These are phyloP conservation scores for Huntiella abstrusa DNA, from an alignment of 2,329 filamentous ascomycete species.

Conservation along the genomic window DNA sequence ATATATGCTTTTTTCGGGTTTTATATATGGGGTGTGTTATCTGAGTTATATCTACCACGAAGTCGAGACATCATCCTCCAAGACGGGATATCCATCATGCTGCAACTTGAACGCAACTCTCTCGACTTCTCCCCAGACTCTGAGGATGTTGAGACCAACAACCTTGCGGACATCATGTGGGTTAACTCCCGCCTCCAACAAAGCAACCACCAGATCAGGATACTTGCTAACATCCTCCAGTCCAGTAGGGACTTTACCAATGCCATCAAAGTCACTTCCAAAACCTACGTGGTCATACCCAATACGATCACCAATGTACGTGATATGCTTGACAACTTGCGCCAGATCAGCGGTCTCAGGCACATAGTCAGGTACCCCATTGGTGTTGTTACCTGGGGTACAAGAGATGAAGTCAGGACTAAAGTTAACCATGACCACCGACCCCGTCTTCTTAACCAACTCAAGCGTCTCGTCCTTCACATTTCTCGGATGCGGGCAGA, in stretches of 20 bases:
- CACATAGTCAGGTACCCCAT: slow-evolving; percentile 49
- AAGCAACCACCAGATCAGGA: slow-evolving; percentile 56
- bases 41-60: neutral
- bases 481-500: slow-evolving; percentile 81
- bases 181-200: slow-evolving; percentile 54
- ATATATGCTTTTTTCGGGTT: slow-evolving; percentile 1
- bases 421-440: slow-evolving; percentile 85
- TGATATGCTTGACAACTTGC: slow-evolving; percentile 64
- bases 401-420: slow-evolving; percentile 68
- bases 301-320: slow-evolving; percentile 63
- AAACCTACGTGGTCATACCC: slow-evolving; percentile 79
- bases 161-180: slow-evolving; percentile 58
- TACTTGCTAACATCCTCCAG: slow-evolving; percentile 75
- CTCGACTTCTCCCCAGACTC: slow-evolving; percentile 71
- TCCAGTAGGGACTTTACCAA: slow-evolving; percentile 45
- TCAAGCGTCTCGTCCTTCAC: slow-evolving; percentile 69
- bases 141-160: slow-evolving; percentile 60
- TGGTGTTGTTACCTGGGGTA: slow-evolving; percentile 33
- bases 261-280: slow-evolving; percentile 80
- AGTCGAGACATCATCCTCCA: slow-evolving; percentile 29
- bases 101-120: slow-evolving; percentile 49
- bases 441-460: slow-evolving; percentile 52
- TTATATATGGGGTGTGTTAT: neutral
- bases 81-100: slow-evolving; percentile 28
- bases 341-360: slow-evolving; percentile 51